Percentiles rank a stretch among this genome's conserved stretches.
These are phyloP conservation scores for Curvularia hawaiiensis DNA, from an alignment of 2,329 filamentous ascomycete species.

Conservation along the genomic window DNA sequence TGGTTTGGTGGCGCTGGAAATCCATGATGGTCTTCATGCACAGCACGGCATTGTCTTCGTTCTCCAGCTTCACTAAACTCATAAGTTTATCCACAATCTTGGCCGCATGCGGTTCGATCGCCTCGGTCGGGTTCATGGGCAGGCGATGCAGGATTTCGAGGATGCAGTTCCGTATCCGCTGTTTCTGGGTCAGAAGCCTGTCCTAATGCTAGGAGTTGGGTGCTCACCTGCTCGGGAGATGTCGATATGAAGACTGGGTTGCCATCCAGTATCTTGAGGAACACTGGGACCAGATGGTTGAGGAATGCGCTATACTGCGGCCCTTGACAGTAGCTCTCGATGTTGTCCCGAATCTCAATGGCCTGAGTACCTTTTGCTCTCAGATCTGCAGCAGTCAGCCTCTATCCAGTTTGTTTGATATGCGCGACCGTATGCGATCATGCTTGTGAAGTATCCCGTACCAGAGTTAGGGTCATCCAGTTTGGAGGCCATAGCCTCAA, in stretches of 20 bases:
- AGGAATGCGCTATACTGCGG: conserved; percentile 81
- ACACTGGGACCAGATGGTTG: conserved; percentile 85
- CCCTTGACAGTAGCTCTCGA: conserved; percentile 85
- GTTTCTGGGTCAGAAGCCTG: conserved; percentile 48
- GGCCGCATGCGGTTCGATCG: conserved; percentile 84
- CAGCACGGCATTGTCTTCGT: conserved; percentile 98
- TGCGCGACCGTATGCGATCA: conserved; percentile 7
- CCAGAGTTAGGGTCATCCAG: conserved; percentile 51
- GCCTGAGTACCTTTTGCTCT: conserved; percentile 83
- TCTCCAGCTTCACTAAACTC: conserved; percentile 85
- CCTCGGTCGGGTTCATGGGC: conserved; percentile 74
- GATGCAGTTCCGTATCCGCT: conserved; percentile 86
- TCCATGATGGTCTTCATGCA: conserved; percentile 99
- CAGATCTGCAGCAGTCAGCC: conserved; percentile 64
- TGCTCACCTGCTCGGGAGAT: conserved; percentile 80
- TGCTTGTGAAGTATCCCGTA: conserved; percentile 20
- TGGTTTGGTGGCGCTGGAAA: conserved; percentile 89
- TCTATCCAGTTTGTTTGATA: neutral
- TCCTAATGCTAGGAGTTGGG: conserved; percentile 11
- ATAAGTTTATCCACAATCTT: conserved; percentile 92
- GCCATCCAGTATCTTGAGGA: conserved; percentile 82
- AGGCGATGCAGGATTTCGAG: conserved; percentile 94
- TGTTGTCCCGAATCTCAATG: conserved; percentile 83
- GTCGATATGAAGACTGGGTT: conserved; percentile 90
- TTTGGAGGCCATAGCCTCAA: conserved; percentile 55